Percentiles rank a stretch among this genome's conserved stretches.
Evolutionary conservation across 2,329 filamentous ascomycete species (phyloP).

Genomic region (Xylariaceae sp.): DNA sequence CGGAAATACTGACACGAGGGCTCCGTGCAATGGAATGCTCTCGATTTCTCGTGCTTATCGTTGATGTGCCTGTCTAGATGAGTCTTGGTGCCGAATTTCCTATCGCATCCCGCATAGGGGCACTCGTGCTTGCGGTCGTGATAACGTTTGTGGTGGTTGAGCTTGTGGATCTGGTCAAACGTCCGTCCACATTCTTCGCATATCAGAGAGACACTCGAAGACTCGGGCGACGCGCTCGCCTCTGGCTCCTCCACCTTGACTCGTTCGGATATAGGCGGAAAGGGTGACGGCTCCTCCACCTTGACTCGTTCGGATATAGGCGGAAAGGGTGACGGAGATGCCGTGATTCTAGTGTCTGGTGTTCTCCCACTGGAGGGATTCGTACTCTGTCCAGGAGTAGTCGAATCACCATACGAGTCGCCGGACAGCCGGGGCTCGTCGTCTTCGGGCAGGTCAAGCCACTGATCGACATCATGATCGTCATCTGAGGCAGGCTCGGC

Average conservation of each 20-base stretch:
- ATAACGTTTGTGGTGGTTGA: constrained; percentile 55
- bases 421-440: constrained; percentile 20
- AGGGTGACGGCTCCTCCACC: constrained; percentile 21
- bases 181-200: constrained; percentile 36
- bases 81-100: constrained; percentile 54
- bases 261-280: constrained; percentile 12
- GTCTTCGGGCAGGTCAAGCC: constrained; percentile 21
- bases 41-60: constrained; percentile 52
- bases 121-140: constrained; percentile 48
- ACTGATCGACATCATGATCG: constrained; percentile 16
- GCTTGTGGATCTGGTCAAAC: constrained; percentile 53
- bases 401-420: constrained; percentile 22
- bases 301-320: constrained; percentile 14
- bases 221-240: constrained; percentile 20
- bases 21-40: constrained; percentile 51
- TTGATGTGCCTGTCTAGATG: constrained; percentile 56
- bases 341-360: constrained; percentile 23
- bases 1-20: constrained; percentile 49
- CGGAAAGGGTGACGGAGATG: constrained; percentile 23
- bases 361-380: constrained; percentile 24
- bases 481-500: constrained; percentile 9
- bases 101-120: constrained; percentile 38
- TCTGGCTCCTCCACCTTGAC: constrained; percentile 19
- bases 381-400: constrained; percentile 23
- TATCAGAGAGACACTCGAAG: constrained; percentile 17